Conservation (phyloP, 2,329 filamentous ascomycete genomes). For the Thielaviopsis punctulata region DNA sequence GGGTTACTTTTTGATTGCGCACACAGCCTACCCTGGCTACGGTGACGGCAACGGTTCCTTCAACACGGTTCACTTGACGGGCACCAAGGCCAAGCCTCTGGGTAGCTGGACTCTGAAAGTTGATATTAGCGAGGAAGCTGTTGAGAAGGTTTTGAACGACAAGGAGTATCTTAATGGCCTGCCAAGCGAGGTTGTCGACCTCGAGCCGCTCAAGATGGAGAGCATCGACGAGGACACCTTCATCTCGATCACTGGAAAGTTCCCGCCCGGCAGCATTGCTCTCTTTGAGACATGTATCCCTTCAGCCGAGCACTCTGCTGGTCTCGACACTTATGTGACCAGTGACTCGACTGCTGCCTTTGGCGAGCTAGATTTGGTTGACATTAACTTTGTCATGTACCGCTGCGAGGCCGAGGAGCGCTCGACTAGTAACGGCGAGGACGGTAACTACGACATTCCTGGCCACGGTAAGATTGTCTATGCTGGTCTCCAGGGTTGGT, state of each 20-base stretch:
- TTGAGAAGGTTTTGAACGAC: slow-evolving; percentile 47
- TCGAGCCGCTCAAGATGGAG: slow-evolving; percentile 59
- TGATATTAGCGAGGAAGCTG: slow-evolving; percentile 55
- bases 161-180: slow-evolving; percentile 59
- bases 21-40: slow-evolving; percentile 87
- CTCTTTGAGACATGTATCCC: slow-evolving; percentile 95
- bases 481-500: slow-evolving; percentile 96
- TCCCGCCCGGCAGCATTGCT: slow-evolving; percentile 86
- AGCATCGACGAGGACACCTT: slow-evolving; percentile 55
- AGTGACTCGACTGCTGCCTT: slow-evolving; percentile 68
- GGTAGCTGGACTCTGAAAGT: slow-evolving; percentile 89
- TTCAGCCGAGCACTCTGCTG: slow-evolving; percentile 63
- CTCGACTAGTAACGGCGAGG: slow-evolving; percentile 58
- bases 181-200: slow-evolving; percentile 61
- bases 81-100: slow-evolving; percentile 70
- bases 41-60: slow-evolving; percentile 70
- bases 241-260: slow-evolving; percentile 64
- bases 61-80: slow-evolving; percentile 59
- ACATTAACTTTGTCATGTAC: slow-evolving; percentile 85
- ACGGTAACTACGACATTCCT: slow-evolving; percentile 75
- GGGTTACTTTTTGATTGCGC: slow-evolving; percentile 88
- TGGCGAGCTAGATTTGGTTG: slow-evolving; percentile 52
- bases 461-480: slow-evolving; percentile 75
- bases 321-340: slow-evolving; percentile 73
- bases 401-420: slow-evolving; percentile 77